Conservation (phyloP, 345 rosid species). For the Toxicodendron radicans region DNA sequence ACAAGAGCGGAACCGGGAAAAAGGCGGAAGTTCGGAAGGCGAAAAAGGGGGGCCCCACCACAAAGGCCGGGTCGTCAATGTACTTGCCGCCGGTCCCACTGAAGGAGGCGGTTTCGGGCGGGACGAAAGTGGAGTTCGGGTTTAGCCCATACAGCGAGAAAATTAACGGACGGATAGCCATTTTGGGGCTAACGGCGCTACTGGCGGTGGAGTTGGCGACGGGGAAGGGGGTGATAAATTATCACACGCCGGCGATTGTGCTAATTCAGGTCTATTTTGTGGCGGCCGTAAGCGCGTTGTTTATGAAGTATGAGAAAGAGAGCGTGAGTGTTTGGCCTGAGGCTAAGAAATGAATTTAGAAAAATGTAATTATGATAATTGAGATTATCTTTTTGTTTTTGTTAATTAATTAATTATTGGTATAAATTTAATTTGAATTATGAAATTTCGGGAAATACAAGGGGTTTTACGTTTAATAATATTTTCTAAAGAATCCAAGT, state of each 20-base stretch:
- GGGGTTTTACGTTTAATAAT: too few species aligned
- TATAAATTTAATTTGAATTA: too few species aligned
- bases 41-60: constrained; percentile 44
- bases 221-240: constrained; percentile 75
- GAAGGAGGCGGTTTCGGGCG: constrained; percentile 62
- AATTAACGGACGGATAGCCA: constrained; percentile 72
- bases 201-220: constrained; percentile 85
- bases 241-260: constrained; percentile 76
- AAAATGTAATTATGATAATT: neutral
- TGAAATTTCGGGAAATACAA: too few species aligned
- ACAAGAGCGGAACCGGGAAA: constrained; percentile 77
- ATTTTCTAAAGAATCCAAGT: too few species aligned
- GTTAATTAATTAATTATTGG: neutral
- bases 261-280: constrained; percentile 69
- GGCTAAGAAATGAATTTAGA: constrained; percentile 15
- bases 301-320: constrained; percentile 71
- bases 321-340: constrained; percentile 76
- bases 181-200: constrained; percentile 70
- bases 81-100: constrained; percentile 78
- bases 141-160: constrained; percentile 72
- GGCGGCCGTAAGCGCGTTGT: constrained; percentile 66
- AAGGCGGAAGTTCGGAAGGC: constrained; percentile 79
- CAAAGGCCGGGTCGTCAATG: constrained; percentile 36
- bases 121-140: constrained; percentile 79
- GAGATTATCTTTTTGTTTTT: neutral